Conservation (phyloP, 2,329 filamentous ascomycete genomes). For the Scolecobasidium constrictum region DNA sequence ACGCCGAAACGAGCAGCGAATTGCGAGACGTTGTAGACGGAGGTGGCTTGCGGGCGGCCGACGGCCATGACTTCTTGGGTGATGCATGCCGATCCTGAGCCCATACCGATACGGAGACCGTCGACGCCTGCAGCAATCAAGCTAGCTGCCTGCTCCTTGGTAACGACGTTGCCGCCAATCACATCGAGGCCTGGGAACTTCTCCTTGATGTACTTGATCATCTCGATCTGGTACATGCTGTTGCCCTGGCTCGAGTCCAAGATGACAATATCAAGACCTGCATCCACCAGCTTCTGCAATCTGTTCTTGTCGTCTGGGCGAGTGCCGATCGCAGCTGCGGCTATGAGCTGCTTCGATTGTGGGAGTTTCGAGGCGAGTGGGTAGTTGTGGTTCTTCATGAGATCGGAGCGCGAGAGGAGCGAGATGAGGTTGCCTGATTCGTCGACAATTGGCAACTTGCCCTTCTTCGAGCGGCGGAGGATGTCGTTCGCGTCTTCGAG, state of each 20-base stretch:
- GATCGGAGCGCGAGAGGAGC: constrained; percentile 53
- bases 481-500: constrained; percentile 86
- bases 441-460: constrained; percentile 91
- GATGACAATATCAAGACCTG: constrained; percentile 88
- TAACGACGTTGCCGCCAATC: constrained; percentile 97
- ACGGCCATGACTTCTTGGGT: constrained; percentile 99
- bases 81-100: constrained; percentile 94
- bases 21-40: constrained; percentile 78
- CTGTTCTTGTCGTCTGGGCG: constrained; percentile 85
- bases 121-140: constrained; percentile 92
- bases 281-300: constrained; percentile 79
- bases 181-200: constrained; percentile 81
- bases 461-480: constrained; percentile 92
- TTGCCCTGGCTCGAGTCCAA: constrained; percentile 97
- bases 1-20: constrained; percentile 93
- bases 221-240: constrained; percentile 96
- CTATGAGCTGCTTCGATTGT: constrained; percentile 94
- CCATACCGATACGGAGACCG: constrained; percentile 97
- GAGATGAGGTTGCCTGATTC: constrained; percentile 61
- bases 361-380: constrained; percentile 92
- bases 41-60: constrained; percentile 86
- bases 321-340: constrained; percentile 90
- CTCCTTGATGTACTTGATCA: constrained; percentile 92
- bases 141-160: constrained; percentile 84
- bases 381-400: constrained; percentile 98